Evolutionary conservation across 305 asterid genomes (phyloP).

Genomic region (Salvia sclarea): DNA sequence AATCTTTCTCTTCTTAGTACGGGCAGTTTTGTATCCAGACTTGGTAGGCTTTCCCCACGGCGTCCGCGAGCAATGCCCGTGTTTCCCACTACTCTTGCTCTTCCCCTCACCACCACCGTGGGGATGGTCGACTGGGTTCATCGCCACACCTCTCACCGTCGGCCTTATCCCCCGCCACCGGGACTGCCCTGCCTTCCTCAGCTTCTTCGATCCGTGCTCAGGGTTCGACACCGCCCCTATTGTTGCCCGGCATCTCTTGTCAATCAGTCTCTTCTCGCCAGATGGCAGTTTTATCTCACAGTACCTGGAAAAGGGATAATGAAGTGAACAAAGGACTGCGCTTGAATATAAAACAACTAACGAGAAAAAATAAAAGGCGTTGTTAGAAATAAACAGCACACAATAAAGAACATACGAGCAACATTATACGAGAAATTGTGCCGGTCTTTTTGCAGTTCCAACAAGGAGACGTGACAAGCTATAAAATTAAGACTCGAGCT

Average conservation of each 20-base stretch:
- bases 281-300: slow-evolving; percentile 78
- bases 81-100: slow-evolving; percentile 92
- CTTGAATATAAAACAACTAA: background rate
- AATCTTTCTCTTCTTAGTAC: slow-evolving; percentile 61
- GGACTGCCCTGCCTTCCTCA: slow-evolving; percentile 82
- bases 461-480: background rate
- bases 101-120: slow-evolving; percentile 98
- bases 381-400: background rate
- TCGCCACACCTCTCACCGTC: slow-evolving; percentile 88
- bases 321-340: background rate
- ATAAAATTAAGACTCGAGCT: background rate
- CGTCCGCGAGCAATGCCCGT: slow-evolving; percentile 64
- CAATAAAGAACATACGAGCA: background rate
- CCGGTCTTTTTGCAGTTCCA: background rate
- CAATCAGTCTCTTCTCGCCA: slow-evolving; percentile 66
- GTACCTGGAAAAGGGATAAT: slow-evolving; percentile 37
- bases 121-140: slow-evolving; percentile 91
- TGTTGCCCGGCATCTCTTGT: slow-evolving; percentile 75
- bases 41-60: slow-evolving; percentile 98
- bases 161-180: slow-evolving; percentile 89
- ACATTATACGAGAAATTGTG: background rate
- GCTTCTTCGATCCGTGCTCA: slow-evolving; percentile 64
- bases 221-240: slow-evolving; percentile 68
- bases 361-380: background rate
- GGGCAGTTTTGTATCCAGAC: slow-evolving; percentile 81